Evolutionary conservation across 257 asterid genomes (phyloP), one percentile per base, ranked within the genome.

Genomic region (Scutellaria galericulata): DNA sequence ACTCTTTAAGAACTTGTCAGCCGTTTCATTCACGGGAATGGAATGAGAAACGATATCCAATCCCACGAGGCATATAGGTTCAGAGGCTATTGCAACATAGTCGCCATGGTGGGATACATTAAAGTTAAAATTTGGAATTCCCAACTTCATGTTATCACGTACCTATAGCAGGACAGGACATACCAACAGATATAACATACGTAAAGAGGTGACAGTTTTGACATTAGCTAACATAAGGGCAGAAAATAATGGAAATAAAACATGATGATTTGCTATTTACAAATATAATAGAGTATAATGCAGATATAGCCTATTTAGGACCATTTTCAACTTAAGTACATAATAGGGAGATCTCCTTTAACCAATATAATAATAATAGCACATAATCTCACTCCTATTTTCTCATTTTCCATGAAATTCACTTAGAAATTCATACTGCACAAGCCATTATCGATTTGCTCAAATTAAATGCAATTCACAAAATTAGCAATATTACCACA

Each of bases 91-190:
- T 31, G 87, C 96, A 41, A 91, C 99, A 72, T 85, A 91, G 77
- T 94, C 90, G 67, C 97, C 99, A 53, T 91, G 96, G 82, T 94
- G 97, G 46, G 99, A 94, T 45, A 84, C 90, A 77, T 84, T 94
- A 63, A 89, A 94, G 79, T 91, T 94, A 20, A 94, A 88, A 79
- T 89, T 94, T 12, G 89, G 94, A 64, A 91, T 78, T 65, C 70
- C 73, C 53, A 52, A 5, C 76, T 75, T 75, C 76, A 18, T 20
- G 52, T 60, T 58, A 74, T 83, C 90, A 37, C 67, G 70, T 60
- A 82, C 95, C 97, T 91, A 73, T 37, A 24, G 27, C 59, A 84
- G 39, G 20, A 72, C 9, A 61, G 54, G 31, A 15, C 41, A 64
- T 9, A 41, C 53, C 13, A 51, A 22, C 37, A 20, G 13, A 63